Percentiles rank a stretch among this genome's conserved stretches.
phyloP scores from a whole-genome alignment of 768 basidiomycete species.

The Neoboletus magnificus region DNA sequence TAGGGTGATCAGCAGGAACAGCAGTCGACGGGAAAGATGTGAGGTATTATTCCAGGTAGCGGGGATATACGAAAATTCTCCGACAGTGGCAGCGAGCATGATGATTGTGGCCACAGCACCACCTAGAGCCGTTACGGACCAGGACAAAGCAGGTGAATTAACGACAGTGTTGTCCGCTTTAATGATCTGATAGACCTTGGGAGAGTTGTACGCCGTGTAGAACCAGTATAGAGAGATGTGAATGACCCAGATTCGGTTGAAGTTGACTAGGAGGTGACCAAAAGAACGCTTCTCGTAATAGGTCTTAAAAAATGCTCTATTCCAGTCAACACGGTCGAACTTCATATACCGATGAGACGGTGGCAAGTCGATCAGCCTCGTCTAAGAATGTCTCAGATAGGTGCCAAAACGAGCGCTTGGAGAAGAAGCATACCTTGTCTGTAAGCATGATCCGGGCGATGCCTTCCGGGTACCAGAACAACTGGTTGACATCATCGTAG shows the following conservation, averaged over 20 bases:
- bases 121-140: constrained; percentile 92
- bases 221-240: constrained; percentile 94
- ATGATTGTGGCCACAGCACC: constrained; percentile 95
- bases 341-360: constrained; percentile 94
- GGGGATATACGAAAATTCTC: constrained; percentile 97
- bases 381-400: constrained; percentile 41
- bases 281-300: constrained; percentile 98
- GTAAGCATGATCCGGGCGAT: constrained; percentile 85
- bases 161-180: constrained; percentile 35
- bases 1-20: constrained; percentile 89
- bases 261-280: constrained; percentile 96
- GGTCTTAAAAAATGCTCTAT: constrained; percentile 96
- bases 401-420: neutral
- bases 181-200: constrained; percentile 68
- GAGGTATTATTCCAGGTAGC: constrained; percentile 99
- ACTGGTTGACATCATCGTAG: constrained; percentile 97
- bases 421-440: constrained; percentile 66
- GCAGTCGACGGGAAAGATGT: constrained; percentile 85
- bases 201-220: constrained; percentile 94
- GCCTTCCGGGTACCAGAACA: constrained; percentile 99
- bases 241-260: constrained; percentile 99
- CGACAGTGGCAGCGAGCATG: constrained; percentile 92
- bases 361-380: constrained; percentile 85
- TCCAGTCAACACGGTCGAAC: constrained; percentile 97
- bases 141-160: constrained; percentile 75